Conservation (phyloP, 2,329 filamentous ascomycete genomes). For the Bretziella fagacearum region DNA sequence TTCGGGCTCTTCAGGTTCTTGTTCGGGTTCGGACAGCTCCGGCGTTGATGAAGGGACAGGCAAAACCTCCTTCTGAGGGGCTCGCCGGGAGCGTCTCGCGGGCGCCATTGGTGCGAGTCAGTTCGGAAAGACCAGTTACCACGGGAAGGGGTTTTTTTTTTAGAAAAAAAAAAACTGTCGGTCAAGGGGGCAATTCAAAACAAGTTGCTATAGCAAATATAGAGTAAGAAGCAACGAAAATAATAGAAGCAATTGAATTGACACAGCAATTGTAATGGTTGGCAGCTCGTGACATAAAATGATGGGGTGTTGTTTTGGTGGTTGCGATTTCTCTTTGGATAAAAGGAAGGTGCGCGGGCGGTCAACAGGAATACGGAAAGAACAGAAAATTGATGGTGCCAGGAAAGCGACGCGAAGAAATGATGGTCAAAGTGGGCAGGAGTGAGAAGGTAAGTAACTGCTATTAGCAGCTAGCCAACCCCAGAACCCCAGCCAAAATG, state of each 20-base stretch:
- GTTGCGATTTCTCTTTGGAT: neutral
- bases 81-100: conserved; percentile 14
- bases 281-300: neutral
- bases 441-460: neutral
- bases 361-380: neutral
- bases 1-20: conserved; percentile 11
- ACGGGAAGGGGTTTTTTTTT: neutral
- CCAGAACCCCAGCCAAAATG: neutral
- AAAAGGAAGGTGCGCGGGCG: conserved; percentile 1
- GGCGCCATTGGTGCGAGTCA: conserved; percentile 11
- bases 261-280: neutral
- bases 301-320: neutral
- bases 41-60: conserved; percentile 11
- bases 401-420: conserved; percentile 2
- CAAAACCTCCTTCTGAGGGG: conserved; percentile 11
- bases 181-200: neutral
- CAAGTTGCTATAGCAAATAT: neutral
- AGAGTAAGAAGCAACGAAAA: neutral
- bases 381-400: conserved; percentile 2
- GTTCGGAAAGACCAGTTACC: neutral
- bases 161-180: neutral
- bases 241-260: neutral
- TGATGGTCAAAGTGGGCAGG: neutral
- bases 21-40: conserved; percentile 12
- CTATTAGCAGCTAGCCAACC: too few species aligned